Base-by-base conservation (phyloP, 768 basidiomycete species). In the Xanthoconium stramineum region DNA sequence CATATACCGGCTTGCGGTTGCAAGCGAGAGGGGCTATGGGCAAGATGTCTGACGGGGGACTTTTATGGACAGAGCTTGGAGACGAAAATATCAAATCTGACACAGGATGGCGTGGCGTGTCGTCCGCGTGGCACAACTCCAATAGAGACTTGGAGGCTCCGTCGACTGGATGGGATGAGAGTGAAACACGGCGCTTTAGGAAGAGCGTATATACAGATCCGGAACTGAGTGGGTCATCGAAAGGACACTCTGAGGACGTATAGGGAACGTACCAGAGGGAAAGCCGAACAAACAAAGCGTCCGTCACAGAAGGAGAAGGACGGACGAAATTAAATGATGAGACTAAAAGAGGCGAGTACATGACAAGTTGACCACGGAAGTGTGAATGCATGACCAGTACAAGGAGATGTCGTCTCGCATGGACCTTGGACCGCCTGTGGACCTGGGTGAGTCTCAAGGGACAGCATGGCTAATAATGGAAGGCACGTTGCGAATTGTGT, bases 51-150 rank as follows among this genome's bases (percentile, higher is more conserved):
- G 57, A 50, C 43, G 56, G 53, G 43, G 38, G 61, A 59, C 61
- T 66, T 67, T 66, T 69, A 68, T 61, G 61, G 63, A 42, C 48
- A 49, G 47, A 53, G 37, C 36, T 45, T 14, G 55, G 33, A 52
- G 56, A 46, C 47, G 20, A 60, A 55, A 70, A 69, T 70, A 69
- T 68, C 62, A 70, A 69, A 69, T 69, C 68, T 61, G 19, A 57
- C 68, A 69, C 68, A 69, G 68, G 68, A 42, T 61, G 55, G 66
- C 66, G 68, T 61, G 55, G 66, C 66, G 68, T 69, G 68, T 52
- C 57, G 61, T 49, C 61, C 68, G 64, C 68, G 68, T 69, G 68
- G 68, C 60, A 35, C 6, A 46, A 61, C 53, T 52, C 11, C 55
- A 50, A 59, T 47, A 57, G 39, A 50, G 50, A 56, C 39, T 51